Evolutionary conservation across 768 basidiomycete genomes (phyloP).

Genomic region (Grammothele lineata): DNA sequence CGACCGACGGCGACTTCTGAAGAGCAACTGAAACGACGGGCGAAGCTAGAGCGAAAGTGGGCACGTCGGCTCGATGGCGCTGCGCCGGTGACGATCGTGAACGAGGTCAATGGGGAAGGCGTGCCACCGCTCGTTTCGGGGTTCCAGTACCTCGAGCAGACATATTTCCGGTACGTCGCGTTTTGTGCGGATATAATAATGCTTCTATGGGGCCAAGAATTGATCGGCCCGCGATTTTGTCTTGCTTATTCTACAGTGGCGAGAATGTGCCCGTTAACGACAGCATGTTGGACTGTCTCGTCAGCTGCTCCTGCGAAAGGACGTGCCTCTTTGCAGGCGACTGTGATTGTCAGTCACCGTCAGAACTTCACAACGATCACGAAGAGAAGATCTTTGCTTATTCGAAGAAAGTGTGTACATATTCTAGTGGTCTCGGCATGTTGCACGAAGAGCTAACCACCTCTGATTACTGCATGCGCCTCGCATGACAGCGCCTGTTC

Average conservation of each 20-base stretch:
- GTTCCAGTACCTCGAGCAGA: conserved; percentile 52
- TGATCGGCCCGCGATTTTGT: no score
- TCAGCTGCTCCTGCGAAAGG: conserved; percentile 39
- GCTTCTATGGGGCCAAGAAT: no score
- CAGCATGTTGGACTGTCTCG: conserved; percentile 35
- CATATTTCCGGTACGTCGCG: conserved; percentile 44
- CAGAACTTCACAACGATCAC: conserved; percentile 31
- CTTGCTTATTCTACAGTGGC: no score
- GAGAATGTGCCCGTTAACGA: no score
- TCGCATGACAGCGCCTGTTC: conserved; percentile 43
- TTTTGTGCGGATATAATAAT: background rate
- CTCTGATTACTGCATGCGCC: background rate
- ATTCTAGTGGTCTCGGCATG: background rate
- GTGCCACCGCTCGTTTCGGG: conserved; percentile 37
- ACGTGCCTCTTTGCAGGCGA: conserved; percentile 28
- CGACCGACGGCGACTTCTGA: no score
- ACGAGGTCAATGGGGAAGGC: conserved; percentile 31
- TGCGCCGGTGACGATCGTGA: conserved; percentile 30
- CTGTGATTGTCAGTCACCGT: conserved; percentile 49
- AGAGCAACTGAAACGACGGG: background rate
- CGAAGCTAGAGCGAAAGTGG: conserved; percentile 23
- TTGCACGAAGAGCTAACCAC: background rate
- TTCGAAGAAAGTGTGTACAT: no score
- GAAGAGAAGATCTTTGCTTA: background rate
- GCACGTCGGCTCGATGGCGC: conserved; percentile 26